Base-by-base conservation (phyloP, 2,329 filamentous ascomycete species). In the Aquanectria penicillioides region DNA sequence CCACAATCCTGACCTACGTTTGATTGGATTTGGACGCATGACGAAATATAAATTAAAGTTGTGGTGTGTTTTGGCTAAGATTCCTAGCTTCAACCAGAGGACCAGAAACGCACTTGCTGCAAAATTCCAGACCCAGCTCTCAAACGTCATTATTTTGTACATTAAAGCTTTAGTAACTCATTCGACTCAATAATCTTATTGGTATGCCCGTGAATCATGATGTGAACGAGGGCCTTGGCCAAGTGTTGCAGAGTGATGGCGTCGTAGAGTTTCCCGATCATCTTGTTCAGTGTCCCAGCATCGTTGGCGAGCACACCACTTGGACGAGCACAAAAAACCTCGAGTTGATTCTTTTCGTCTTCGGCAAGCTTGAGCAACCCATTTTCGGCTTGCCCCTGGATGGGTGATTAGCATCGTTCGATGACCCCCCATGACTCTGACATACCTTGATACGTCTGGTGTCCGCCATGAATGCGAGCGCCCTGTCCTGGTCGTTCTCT, bases 101-200 rank as follows among this genome's bases (percentile, higher is more conserved):
- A n/a, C n/a, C n/a, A n/a, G n/a, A n/a, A n/a, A n/a, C n/a, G n/a
- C n/a, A n/a, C n/a, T n/a, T n/a, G n/a, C n/a, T n/a, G n/a, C n/a
- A n/a, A n/a, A n/a, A n/a, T n/a, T n/a, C n/a, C n/a, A n/a, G n/a
- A n/a, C n/a, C n/a, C n/a, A n/a, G n/a, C n/a, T n/a, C n/a, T n/a
- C n/a, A n/a, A n/a, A n/a, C n/a, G n/a, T n/a, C n/a, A n/a, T 5
- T 18, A 8, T 46, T 5, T 9, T 20, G 13, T 2, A 31, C 11
- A 22, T n/a, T 49, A 37, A 11, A 49, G 37, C 15, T 18, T 49
- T 13, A 37, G 15, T 13, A 51, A 28, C 10, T 51, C 37, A 18
- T 41, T 15, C 6, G 48, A 51, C n/a, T 51, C 48, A 23, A 51
- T 51, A 11, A 51, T 43, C 10, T 37, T 36, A 9, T 51, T 51